These are phyloP conservation scores for Coemansia sp. DNA, from an alignment of 192 early-diverging fungal genomes.

Conservation along the genomic window DNA sequence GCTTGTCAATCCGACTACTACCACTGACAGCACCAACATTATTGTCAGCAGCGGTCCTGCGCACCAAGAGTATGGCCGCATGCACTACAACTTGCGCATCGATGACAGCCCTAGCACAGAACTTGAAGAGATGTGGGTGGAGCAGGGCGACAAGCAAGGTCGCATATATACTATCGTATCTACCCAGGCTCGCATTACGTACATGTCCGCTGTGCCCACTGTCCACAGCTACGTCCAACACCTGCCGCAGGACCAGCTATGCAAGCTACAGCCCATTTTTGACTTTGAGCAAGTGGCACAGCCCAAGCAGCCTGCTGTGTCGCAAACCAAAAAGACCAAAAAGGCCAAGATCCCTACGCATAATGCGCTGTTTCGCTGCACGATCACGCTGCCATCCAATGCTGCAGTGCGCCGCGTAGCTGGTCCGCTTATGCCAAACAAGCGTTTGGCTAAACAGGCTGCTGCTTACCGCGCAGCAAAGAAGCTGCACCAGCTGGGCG, in stretches of 20 bases:
- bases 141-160: conserved; percentile 37
- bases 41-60: conserved; percentile 15
- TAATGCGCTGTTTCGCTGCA: conserved; percentile 46
- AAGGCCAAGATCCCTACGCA: conserved; percentile 12
- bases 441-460: conserved; percentile 64
- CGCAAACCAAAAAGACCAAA: conserved; percentile 1
- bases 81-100: conserved; percentile 13
- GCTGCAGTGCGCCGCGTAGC: conserved; percentile 58
- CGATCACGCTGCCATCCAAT: conserved; percentile 61
- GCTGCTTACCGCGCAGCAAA: conserved; percentile 72
- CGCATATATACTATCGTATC: conserved; percentile 59
- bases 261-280: conserved; percentile 59
- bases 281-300: conserved; percentile 17
- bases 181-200: conserved; percentile 72
- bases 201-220: conserved; percentile 63
- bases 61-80: conserved; percentile 23
- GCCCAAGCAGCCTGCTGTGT: not conserved
- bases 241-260: conserved; percentile 67
- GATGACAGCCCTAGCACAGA: conserved; percentile 37
- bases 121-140: conserved; percentile 33
- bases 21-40: conserved; percentile 9
- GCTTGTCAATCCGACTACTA: not conserved
- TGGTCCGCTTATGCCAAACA: conserved; percentile 58
- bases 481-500: conserved; percentile 64
- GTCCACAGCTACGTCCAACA: conserved; percentile 72